A percentile compares a stretch with the other conserved stretches of the same genome.
phyloP scores from a whole-genome alignment of 176 grass and related monocot species.

The Zoysia pacifica region DNA sequence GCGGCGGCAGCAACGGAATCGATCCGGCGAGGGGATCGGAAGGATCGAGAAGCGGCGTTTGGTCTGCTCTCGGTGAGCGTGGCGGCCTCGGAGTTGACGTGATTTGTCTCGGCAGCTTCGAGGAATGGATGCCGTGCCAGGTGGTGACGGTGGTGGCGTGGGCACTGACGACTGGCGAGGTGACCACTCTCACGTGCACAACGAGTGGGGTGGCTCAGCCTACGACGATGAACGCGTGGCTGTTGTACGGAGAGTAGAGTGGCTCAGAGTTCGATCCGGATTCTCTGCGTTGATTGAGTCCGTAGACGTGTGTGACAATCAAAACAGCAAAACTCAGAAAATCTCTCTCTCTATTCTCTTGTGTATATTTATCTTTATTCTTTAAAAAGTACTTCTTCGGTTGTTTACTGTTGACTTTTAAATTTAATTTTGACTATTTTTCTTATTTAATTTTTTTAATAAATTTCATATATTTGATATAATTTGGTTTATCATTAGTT shows the following conservation, averaged over 20 bases:
- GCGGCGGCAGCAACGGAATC: background rate
- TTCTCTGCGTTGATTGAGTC: no score
- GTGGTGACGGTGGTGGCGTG: background rate
- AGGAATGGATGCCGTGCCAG: background rate
- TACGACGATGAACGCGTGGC: background rate
- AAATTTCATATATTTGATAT: no score
- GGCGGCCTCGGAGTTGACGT: background rate
- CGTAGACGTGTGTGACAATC: no score
- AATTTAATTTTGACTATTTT: no score
- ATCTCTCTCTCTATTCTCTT: no score
- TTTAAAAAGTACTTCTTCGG: no score
- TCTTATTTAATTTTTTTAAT: no score
- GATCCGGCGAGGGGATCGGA: background rate
- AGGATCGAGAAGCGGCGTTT: background rate
- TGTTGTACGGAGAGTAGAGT: background rate
- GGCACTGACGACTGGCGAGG: background rate
- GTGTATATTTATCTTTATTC: no score
- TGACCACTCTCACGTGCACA: constrained; percentile 2
- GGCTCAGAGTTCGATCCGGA: background rate
- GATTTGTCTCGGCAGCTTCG: background rate
- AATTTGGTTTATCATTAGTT: no score
- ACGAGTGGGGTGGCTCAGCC: background rate
- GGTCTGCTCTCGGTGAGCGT: background rate
- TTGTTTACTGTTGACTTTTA: no score
- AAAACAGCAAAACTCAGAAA: no score